Evolutionary conservation across 2,329 filamentous ascomycete species (phyloP), one percentile per base, ranked within the genome.

Genomic region (Pseudocercospora pini-densiflorae): DNA sequence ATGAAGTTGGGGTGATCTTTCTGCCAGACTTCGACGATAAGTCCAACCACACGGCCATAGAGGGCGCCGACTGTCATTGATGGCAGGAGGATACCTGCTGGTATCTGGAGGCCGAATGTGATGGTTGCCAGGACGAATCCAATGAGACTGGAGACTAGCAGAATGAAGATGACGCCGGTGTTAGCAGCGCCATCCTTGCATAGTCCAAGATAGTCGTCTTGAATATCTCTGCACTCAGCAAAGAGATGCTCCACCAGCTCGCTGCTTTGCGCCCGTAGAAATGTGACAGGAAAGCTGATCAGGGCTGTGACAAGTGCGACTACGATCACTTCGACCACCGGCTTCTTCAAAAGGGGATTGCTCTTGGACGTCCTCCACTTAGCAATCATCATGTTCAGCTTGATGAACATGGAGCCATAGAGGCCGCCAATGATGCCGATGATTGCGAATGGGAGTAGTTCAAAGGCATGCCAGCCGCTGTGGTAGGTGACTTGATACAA

Each of bases 31-130:
- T 97, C 91, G 80, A 98, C 89, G 67, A 94, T 84, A 70, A 97
- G 93, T 43, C 95, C 95, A 19, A 98, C 84, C 12, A 94, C 93
- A 45, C 95, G 91, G 24, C 95, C 95, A 62, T 91, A 92, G 5
- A 98, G 85, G 9, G 94, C 95, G 29, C 95, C 95, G 65, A 99
- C 94, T 53, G 94, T 93, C 88, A 99, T 95, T 12, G 94, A 97
- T 1, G 95, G 95, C 1, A 99, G 86, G 66, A 99, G 93, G 70
- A 99, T 97, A 54, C 95, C 95, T 1, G 95, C 94, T 8, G 95
- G 95, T 59, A 99, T 93, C 73, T 97, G 92, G 6, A 98, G 86
- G 51, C 95, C 95, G 77, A 99, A 99, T 0, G 94, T 98, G 69
- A 97, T 86, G 63, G 90, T 88, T 10, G 94, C 89, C 14, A 99